phyloP scores from a whole-genome alignment of 2,329 filamentous ascomycete genomes.

The Penicillium sp. region DNA sequence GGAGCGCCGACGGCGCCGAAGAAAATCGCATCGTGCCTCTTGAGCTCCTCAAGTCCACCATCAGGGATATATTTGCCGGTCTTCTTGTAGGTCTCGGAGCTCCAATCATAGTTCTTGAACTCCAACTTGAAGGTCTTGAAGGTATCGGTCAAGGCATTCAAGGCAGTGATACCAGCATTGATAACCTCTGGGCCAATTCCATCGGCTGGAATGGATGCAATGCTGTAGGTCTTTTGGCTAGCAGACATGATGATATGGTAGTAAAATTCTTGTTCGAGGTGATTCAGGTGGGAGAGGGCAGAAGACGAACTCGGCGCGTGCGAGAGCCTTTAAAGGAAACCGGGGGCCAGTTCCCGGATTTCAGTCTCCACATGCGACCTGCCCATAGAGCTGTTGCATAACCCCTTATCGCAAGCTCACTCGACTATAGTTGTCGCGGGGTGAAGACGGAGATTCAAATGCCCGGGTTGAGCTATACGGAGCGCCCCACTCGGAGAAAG shows the following conservation, averaged over 20 bases:
- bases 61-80: constrained; percentile 65
- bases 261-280: neutral
- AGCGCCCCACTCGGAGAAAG: constrained; percentile 11
- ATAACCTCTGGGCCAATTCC: constrained; percentile 70
- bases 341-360: neutral
- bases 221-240: constrained; percentile 41
- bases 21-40: constrained; percentile 63
- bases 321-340: neutral
- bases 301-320: neutral
- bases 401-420: constrained; percentile 7
- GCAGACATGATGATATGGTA: constrained; percentile 18
- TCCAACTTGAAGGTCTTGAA: constrained; percentile 58
- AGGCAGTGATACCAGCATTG: constrained; percentile 60
- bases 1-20: constrained; percentile 68
- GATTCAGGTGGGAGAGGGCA: neutral
- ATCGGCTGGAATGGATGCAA: constrained; percentile 67
- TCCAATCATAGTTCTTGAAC: constrained; percentile 66
- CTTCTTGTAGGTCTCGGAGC: constrained; percentile 63
- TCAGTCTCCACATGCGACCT: neutral
- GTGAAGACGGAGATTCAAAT: constrained; percentile 10
- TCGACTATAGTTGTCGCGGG: constrained; percentile 4
- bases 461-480: neutral
- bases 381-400: neutral
- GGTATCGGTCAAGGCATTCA: constrained; percentile 46
- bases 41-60: constrained; percentile 57